A percentile compares a stretch with the other conserved stretches of the same genome.
Evolutionary conservation across 176 grass and related monocot species (phyloP).

Genomic region (Phoenix dactylifera): DNA sequence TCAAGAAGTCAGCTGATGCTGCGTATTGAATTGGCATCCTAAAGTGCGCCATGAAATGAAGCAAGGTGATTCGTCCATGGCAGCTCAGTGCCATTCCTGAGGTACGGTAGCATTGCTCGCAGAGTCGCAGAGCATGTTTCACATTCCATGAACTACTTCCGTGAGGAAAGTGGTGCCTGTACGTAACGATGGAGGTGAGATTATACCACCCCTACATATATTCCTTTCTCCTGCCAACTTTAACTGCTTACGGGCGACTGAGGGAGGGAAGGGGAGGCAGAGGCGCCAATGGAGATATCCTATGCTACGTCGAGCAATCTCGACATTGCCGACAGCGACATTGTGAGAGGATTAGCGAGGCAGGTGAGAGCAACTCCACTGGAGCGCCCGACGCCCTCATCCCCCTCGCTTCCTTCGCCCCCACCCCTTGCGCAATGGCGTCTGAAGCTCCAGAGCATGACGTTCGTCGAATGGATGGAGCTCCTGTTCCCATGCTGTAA

Average conservation of each 20-base stretch:
- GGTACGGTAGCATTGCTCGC: no score
- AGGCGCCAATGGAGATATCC: constrained; percentile 5
- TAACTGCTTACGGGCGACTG: no score
- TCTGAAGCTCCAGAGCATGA: constrained; percentile 3
- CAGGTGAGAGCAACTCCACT: neutral
- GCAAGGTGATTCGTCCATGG: no score
- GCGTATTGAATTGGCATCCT: no score
- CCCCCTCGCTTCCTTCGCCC: neutral
- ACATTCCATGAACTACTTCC: neutral
- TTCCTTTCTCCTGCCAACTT: no score
- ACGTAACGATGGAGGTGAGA: no score
- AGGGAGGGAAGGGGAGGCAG: neutral
- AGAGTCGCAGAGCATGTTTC: neutral
- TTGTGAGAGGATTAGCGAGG: neutral
- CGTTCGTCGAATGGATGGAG: neutral
- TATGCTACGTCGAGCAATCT: constrained; percentile 9
- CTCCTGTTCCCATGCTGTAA: neutral
- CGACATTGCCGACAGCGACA: constrained; percentile 1
- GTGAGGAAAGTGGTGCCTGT: no score
- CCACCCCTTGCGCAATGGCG: neutral
- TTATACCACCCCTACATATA: no score
- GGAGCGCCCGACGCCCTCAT: no score
- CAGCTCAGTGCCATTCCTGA: no score
- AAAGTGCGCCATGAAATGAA: no score
- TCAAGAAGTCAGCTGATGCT: no score